phyloP scores from a whole-genome alignment of 768 basidiomycete species.

The Psilocybe subaeruginosa region DNA sequence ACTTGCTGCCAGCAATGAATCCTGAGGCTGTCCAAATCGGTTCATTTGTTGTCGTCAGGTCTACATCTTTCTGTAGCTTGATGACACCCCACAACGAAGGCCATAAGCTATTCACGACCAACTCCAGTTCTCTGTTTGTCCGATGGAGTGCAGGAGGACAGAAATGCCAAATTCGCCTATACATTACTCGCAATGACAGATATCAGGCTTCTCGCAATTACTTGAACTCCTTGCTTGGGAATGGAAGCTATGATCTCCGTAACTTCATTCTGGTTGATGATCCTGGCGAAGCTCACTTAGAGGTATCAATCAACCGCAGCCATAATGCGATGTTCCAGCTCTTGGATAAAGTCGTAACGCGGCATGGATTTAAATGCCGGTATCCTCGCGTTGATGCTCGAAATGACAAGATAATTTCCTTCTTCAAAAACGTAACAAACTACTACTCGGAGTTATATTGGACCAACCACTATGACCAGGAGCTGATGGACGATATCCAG shows the following conservation, averaged over 20 bases:
- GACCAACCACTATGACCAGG: neutral
- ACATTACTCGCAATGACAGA: neutral
- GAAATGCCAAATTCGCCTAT: neutral
- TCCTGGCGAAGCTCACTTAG: neutral
- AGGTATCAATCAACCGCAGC: neutral
- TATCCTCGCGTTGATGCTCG: neutral
- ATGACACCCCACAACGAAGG: neutral
- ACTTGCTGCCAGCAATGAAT: neutral
- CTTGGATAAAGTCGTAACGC: neutral
- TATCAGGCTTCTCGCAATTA: neutral
- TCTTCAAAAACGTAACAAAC: neutral
- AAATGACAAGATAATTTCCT: neutral
- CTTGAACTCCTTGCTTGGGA: neutral
- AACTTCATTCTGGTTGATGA: neutral
- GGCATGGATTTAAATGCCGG: neutral
- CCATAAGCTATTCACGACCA: neutral
- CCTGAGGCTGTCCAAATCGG: neutral
- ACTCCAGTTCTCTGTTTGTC: neutral
- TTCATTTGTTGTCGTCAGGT: neutral
- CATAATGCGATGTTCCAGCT: neutral
- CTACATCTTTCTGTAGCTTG: neutral
- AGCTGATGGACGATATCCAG: neutral
- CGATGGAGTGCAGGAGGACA: neutral
- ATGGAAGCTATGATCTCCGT: neutral
- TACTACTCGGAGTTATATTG: neutral